Percentiles rank a stretch among this genome's conserved stretches.
phyloP scores from a whole-genome alignment of 1,284 basidiomycete species.

The Phylloporus sp. region DNA sequence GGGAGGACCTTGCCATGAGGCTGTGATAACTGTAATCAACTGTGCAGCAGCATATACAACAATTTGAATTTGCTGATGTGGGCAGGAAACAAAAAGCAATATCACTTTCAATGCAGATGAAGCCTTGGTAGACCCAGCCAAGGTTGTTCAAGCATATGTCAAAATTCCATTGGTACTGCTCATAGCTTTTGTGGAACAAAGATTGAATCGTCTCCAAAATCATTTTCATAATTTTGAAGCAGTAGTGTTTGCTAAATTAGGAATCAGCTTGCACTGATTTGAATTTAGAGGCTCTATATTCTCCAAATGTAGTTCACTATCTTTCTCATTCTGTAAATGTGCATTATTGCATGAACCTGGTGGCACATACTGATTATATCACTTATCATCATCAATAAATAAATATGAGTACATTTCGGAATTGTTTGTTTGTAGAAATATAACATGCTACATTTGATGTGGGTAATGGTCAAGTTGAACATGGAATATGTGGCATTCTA shows the following conservation, averaged over 20 bases:
- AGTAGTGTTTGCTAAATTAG: slow-evolving; percentile 94
- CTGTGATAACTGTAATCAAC: too few relatives aligned
- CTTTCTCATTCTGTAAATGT: too few relatives aligned
- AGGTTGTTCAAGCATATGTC: slow-evolving; percentile 79
- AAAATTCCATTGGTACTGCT: slow-evolving; percentile 65
- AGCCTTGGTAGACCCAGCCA: slow-evolving; percentile 94
- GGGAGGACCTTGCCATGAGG: too few relatives aligned
- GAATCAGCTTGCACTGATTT: slow-evolving; percentile 92
- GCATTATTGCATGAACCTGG: too few relatives aligned
- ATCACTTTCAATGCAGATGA: slow-evolving; percentile 88
- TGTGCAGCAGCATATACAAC: too few relatives aligned
- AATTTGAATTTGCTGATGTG: too few relatives aligned
- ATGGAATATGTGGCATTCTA: slow-evolving; percentile 89
- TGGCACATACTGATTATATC: too few relatives aligned
- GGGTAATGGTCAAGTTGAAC: slow-evolving; percentile 83
- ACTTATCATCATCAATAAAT: too few relatives aligned
- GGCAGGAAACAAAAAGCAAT: slow-evolving; percentile 49
- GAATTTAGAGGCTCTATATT: slow-evolving; percentile 88
- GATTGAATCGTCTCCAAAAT: slow-evolving; percentile 80
- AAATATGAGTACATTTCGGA: slow-evolving; percentile 35
- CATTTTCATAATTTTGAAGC: slow-evolving; percentile 85
- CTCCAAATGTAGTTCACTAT: too few relatives aligned
- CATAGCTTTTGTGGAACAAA: slow-evolving; percentile 75
- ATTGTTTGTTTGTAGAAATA: slow-evolving; percentile 76
- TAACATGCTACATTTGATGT: slow-evolving; percentile 72